These are phyloP conservation scores for Corylus avellana DNA, from an alignment of 306 rosid species.

Conservation along the genomic window DNA sequence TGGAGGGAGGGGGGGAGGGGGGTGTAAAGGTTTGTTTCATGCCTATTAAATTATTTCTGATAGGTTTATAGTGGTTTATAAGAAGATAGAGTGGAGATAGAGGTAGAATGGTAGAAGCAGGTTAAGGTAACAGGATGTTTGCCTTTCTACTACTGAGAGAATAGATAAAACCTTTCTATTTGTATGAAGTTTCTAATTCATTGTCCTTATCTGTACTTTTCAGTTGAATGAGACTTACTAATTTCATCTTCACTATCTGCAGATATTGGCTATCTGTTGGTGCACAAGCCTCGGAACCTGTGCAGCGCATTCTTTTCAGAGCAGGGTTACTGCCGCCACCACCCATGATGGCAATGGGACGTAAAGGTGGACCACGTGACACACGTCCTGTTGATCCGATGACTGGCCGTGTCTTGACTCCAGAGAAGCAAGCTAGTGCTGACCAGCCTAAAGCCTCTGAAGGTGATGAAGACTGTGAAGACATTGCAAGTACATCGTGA, in stretches of 20 bases:
- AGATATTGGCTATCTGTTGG: slow-evolving; percentile 99
- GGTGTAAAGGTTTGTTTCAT: too few relatives aligned
- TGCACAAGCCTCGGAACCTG: slow-evolving; percentile 92
- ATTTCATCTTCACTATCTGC: not conserved
- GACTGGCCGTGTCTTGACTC: slow-evolving; percentile 50
- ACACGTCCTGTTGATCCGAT: slow-evolving; percentile 66
- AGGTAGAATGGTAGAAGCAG: too few relatives aligned
- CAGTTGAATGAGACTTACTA: not conserved
- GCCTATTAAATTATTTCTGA: too few relatives aligned
- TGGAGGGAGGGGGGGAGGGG: too few relatives aligned
- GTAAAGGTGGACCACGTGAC: slow-evolving; percentile 80
- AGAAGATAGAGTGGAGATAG: too few relatives aligned
- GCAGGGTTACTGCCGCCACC: slow-evolving; percentile 87
- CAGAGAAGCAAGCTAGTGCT: slow-evolving; percentile 40
- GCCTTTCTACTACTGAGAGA: too few relatives aligned
- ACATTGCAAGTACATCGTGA: not conserved
- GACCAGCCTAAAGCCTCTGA: slow-evolving; percentile 12
- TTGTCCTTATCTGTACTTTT: too few relatives aligned
- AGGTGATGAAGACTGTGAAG: not conserved
- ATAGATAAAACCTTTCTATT: too few relatives aligned
- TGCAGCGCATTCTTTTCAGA: slow-evolving; percentile 76
- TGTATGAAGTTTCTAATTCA: too few relatives aligned
- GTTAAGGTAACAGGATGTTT: too few relatives aligned
- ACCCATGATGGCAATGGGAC: slow-evolving; percentile 82
- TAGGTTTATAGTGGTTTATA: too few relatives aligned